Conservation (phyloP, 2,329 filamentous ascomycete species). For the Pestalotiopsis sp. region DNA sequence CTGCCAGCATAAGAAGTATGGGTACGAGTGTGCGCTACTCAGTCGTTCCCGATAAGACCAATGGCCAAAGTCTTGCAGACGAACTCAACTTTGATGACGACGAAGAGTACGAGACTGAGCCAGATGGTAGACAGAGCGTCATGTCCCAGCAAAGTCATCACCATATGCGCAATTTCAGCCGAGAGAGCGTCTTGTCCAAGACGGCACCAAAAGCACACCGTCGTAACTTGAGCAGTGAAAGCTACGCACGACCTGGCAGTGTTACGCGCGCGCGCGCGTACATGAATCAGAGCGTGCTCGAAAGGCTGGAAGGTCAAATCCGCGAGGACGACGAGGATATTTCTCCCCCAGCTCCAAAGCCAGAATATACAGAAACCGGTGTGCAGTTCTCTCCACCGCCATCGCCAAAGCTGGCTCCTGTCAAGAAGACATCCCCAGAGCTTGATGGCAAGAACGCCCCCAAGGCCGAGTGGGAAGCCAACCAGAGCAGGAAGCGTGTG, state of each 20-base stretch:
- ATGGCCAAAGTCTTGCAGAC: constrained; percentile 81
- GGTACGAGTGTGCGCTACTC: constrained; percentile 76
- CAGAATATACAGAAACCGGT: constrained; percentile 72
- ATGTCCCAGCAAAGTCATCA: constrained; percentile 45
- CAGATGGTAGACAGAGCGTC: constrained; percentile 67
- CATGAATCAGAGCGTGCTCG: constrained; percentile 56
- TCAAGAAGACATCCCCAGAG: constrained; percentile 45
- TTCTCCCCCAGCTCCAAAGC: constrained; percentile 37
- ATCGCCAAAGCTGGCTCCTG: constrained; percentile 59
- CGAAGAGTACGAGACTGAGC: constrained; percentile 72
- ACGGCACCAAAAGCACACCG: constrained; percentile 43
- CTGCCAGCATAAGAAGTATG: constrained; percentile 71
- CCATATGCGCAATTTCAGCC: constrained; percentile 57
- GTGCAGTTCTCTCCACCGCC: constrained; percentile 83
- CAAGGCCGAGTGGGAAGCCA: constrained; percentile 61
- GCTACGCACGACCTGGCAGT: constrained; percentile 56
- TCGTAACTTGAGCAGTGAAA: constrained; percentile 61
- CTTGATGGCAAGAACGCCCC: constrained; percentile 45
- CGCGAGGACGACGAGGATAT: constrained; percentile 51
- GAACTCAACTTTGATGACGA: constrained; percentile 87
- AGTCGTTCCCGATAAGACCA: constrained; percentile 60
- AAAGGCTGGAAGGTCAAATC: constrained; percentile 54
- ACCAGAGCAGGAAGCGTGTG: constrained; percentile 72
- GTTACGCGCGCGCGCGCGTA: constrained; percentile 54
- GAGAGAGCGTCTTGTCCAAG: constrained; percentile 53